These are phyloP conservation scores for Xylariales sp. DNA, from an alignment of 2,329 filamentous ascomycete genomes.

Conservation along the genomic window DNA sequence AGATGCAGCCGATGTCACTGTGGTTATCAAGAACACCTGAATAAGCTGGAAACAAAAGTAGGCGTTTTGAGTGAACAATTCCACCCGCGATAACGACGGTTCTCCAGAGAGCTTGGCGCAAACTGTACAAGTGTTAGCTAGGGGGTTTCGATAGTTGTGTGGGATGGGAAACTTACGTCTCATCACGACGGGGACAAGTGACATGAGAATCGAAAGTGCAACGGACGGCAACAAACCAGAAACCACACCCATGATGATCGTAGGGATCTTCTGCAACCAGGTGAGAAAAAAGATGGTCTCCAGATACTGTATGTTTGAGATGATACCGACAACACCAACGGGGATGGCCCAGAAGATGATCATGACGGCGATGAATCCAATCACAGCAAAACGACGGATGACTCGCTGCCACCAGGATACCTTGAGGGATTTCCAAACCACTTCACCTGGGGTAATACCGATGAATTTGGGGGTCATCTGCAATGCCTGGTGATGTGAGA, in stretches of 20 bases:
- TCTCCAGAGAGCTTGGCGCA: conserved; percentile 78
- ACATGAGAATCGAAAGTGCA: conserved; percentile 77
- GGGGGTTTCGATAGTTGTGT: background rate
- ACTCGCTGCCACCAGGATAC: conserved; percentile 86
- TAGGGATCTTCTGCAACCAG: conserved; percentile 69
- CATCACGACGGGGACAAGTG: conserved; percentile 77
- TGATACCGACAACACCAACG: conserved; percentile 73
- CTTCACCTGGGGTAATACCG: conserved; percentile 73
- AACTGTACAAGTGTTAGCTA: conserved; percentile 34
- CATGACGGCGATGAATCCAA: conserved; percentile 68
- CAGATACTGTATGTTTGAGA: conserved; percentile 78
- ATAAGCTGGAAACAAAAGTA: conserved; percentile 91
- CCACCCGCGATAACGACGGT: conserved; percentile 72
- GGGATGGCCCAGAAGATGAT: conserved; percentile 83
- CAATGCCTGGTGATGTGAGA: conserved; percentile 80
- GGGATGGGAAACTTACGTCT: conserved; percentile 48
- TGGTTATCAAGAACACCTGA: conserved; percentile 87
- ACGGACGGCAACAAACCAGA: conserved; percentile 80
- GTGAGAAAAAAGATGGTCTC: conserved; percentile 59
- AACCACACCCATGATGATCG: conserved; percentile 71
- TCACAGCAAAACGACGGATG: conserved; percentile 62
- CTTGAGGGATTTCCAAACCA: conserved; percentile 82
- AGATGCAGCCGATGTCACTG: conserved; percentile 74
- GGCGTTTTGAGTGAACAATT: conserved; percentile 83
- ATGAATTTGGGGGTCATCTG: conserved; percentile 85